Evolutionary conservation across 306 rosid genomes (phyloP).

Genomic region (Lablab purpureus): DNA sequence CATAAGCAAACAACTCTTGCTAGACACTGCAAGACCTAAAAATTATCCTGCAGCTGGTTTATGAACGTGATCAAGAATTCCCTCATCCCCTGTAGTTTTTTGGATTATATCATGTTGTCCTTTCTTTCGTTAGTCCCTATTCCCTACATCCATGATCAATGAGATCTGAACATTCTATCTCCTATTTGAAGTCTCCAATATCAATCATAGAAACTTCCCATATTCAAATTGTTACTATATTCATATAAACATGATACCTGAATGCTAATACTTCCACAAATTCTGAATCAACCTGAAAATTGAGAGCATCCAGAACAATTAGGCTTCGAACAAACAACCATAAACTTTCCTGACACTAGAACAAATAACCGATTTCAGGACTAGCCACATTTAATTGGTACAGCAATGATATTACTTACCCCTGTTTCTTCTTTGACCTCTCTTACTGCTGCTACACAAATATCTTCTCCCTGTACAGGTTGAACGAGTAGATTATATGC

Average conservation of each 20-base stretch:
- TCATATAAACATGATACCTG: constrained; percentile 54
- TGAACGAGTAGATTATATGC: constrained; percentile 24
- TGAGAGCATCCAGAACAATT: constrained; percentile 35
- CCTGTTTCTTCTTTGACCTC: constrained; percentile 93
- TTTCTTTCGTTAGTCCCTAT: neutral
- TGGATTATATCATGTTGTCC: neutral
- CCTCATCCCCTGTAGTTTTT: constrained; percentile 10
- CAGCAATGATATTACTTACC: constrained; percentile 52
- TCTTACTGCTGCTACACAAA: constrained; percentile 70
- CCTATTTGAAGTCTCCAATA: constrained; percentile 17
- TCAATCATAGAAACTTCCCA: constrained; percentile 37
- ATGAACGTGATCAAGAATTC: neutral
- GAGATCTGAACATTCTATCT: constrained; percentile 25
- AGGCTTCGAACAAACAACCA: constrained; percentile 22
- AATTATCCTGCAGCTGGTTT: constrained; percentile 1
- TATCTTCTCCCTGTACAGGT: constrained; percentile 74
- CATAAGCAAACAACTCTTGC: constrained; percentile 12
- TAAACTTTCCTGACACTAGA: too few species aligned
- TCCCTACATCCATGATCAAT: neutral
- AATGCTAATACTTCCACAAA: constrained; percentile 76
- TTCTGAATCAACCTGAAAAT: constrained; percentile 75
- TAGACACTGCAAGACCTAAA: constrained; percentile 14
- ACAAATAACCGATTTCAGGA: too few species aligned
- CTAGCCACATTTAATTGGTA: constrained; percentile 8
- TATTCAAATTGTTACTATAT: constrained; percentile 8